These are phyloP conservation scores for Paraleonurus japonicus DNA, from an alignment of 257 asterid species.

Conservation along the genomic window DNA sequence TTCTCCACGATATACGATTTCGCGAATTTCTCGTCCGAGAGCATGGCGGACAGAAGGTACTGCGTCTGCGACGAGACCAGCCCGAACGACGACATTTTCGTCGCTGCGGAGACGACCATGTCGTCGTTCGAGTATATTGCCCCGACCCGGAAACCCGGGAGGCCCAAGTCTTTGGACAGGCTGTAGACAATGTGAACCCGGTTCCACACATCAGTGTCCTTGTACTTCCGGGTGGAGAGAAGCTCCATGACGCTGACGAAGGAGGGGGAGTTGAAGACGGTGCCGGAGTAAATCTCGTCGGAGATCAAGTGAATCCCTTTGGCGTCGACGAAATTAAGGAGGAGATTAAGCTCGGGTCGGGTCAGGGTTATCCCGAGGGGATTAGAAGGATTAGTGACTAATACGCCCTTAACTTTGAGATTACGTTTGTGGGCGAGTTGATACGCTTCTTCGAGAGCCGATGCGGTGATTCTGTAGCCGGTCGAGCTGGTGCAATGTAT, in stretches of 20 bases:
- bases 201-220: conserved; percentile 27
- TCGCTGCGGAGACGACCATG: conserved; percentile 45
- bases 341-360: conserved; percentile 36
- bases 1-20: conserved; percentile 39
- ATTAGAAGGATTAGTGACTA: conserved; percentile 63
- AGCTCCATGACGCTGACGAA: conserved; percentile 51
- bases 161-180: conserved; percentile 58
- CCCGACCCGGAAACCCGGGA: conserved; percentile 72
- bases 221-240: conserved; percentile 16
- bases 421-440: conserved; percentile 39
- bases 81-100: conserved; percentile 71
- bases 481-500: conserved; percentile 52
- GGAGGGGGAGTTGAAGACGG: conserved; percentile 44
- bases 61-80: conserved; percentile 62
- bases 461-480: conserved; percentile 49
- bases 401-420: conserved; percentile 58
- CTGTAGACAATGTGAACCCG: conserved; percentile 66
- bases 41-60: conserved; percentile 49
- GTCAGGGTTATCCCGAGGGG: conserved; percentile 52
- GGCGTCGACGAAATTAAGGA: conserved; percentile 36
- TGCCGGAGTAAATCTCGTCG: conserved; percentile 67
- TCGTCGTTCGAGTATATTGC: conserved; percentile 54
- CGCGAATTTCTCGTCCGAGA: conserved; percentile 50
- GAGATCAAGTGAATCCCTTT: conserved; percentile 54
- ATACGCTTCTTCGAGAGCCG: conserved; percentile 52